These are phyloP conservation scores for Hortiboletus flavorubellus DNA, from an alignment of 768 basidiomycete genomes.

Conservation along the genomic window DNA sequence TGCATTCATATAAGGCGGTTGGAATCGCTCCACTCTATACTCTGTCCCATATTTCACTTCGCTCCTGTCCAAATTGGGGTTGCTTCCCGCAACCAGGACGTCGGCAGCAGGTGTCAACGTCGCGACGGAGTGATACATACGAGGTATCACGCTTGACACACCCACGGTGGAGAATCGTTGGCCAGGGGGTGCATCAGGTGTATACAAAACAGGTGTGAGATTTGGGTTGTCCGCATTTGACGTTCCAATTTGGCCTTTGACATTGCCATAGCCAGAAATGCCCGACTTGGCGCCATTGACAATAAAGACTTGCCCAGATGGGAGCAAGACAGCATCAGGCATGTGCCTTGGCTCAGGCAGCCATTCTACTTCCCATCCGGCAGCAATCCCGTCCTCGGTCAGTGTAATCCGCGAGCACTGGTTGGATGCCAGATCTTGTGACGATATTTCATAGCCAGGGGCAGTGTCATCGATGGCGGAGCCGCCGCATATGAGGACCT, in stretches of 20 bases:
- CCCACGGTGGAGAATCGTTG: conserved; percentile 56
- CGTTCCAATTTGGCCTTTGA: conserved; percentile 59
- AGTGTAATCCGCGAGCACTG: conserved; percentile 72
- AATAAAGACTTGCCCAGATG: conserved; percentile 69
- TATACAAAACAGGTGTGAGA: conserved; percentile 67
- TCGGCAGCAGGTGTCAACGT: conserved; percentile 69
- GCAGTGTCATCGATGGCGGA: conserved; percentile 60
- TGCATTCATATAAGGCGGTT: conserved; percentile 73
- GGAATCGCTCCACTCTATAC: conserved; percentile 84
- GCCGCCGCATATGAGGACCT: conserved; percentile 76
- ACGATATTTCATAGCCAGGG: conserved; percentile 60
- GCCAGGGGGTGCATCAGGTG: conserved; percentile 50
- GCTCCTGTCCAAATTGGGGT: conserved; percentile 79
- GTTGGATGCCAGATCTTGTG: conserved; percentile 66
- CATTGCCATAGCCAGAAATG: conserved; percentile 78
- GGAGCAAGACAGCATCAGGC: conserved; percentile 79
- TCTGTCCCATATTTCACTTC: conserved; percentile 75
- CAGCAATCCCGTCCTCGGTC: conserved; percentile 57
- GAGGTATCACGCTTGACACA: conserved; percentile 61
- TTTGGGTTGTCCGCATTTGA: conserved; percentile 80
- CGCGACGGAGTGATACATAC: conserved; percentile 83
- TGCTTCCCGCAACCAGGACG: conserved; percentile 79
- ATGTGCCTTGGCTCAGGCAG: conserved; percentile 75
- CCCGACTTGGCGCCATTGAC: conserved; percentile 75
- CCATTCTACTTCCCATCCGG: conserved; percentile 71